Percentiles rank a stretch among this genome's conserved stretches.
Conservation (phyloP, 768 basidiomycete species). For the Amanita muscaria region DNA sequence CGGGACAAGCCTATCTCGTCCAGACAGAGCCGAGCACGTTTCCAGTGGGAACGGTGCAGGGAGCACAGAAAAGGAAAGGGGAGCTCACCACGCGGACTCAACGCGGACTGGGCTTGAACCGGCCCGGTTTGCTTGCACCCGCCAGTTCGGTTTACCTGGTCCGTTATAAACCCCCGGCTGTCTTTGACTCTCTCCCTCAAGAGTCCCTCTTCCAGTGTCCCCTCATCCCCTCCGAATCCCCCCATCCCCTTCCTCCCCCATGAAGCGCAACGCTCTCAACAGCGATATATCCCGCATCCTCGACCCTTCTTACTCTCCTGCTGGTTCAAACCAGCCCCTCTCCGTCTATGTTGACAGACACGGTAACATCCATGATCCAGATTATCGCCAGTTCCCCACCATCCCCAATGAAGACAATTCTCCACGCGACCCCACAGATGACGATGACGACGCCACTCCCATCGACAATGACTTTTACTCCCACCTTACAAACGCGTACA, state of each 20-base stretch:
- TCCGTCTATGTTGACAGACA: conserved; percentile 49
- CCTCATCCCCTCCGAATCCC: not conserved
- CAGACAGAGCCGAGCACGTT: conserved; percentile 1
- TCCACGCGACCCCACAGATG: conserved; percentile 19
- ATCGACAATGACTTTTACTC: conserved; percentile 9
- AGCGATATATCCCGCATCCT: conserved; percentile 55
- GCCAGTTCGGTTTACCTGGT: too few species aligned
- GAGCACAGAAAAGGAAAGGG: not conserved
- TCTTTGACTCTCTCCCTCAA: conserved; percentile 1
- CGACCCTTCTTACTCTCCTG: conserved; percentile 50
- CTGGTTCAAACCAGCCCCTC: conserved; percentile 18
- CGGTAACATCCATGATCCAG: conserved; percentile 60
- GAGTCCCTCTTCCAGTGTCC: conserved; percentile 7
- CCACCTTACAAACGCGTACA: conserved; percentile 9
- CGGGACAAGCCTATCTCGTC: too few species aligned
- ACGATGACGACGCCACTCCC: conserved; percentile 18
- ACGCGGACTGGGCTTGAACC: conserved; percentile 2
- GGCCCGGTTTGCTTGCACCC: not conserved
- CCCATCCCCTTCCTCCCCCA: conserved; percentile 10
- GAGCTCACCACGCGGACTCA: conserved; percentile 8
- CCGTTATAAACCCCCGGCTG: too few species aligned
- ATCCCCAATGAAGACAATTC: conserved; percentile 10
- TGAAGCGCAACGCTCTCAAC: conserved; percentile 20
- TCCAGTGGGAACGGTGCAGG: conserved; percentile 5
- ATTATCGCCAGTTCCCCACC: conserved; percentile 55